Evolutionary conservation across 1,284 basidiomycete genomes (phyloP), one percentile per base, ranked within the genome.

Genomic region (Inonotus hispidus): DNA sequence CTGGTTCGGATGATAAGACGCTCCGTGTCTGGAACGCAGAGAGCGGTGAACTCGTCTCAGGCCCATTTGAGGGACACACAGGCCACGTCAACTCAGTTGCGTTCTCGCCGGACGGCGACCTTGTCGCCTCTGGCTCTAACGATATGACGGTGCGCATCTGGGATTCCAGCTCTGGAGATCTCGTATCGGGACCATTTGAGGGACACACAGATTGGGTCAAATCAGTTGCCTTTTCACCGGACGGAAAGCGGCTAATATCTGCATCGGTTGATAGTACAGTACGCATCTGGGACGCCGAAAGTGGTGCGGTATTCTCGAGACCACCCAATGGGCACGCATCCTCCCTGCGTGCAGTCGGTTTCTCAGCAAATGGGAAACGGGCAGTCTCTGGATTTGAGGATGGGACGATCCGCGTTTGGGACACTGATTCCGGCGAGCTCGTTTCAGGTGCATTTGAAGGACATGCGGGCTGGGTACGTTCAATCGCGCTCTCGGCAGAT

Each of bases 221-320:
- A 8, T 64, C 56, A 11, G 32, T 64, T 13, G 53, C 45, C 6
- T 58, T 47, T 21, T 58, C 56, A 29, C 56, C 16, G 13, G 56
- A 49, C 14, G 56, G 43, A n/a, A 58, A 21, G 6, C 27, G 46
- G 13, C 14, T 58, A n/a, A 19, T 55, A 5, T 58, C 53, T 10
- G 37, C 14, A 14, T 38, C n/a, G 1, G 1, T 5, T 8, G 53
- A 41, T 41, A 2, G n/a, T 39, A 14, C 37, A 25, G 23, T 55
- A 2, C 7, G 7, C 3, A 16, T 38, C n/a, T 55, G 53, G 53
- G 53, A 55, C 41, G 53, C 53, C 32, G 41, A 27, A 3, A 38
- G n/a, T 35, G 41, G 14, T 29, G 16, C 11, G 2, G 3, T 39
- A 1, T 6, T 49, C 46, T 49, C 7, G n/a, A 21, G 46, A 1